Conservation (phyloP, 208 protist genomes). For the Leishmania braziliensis region DNA sequence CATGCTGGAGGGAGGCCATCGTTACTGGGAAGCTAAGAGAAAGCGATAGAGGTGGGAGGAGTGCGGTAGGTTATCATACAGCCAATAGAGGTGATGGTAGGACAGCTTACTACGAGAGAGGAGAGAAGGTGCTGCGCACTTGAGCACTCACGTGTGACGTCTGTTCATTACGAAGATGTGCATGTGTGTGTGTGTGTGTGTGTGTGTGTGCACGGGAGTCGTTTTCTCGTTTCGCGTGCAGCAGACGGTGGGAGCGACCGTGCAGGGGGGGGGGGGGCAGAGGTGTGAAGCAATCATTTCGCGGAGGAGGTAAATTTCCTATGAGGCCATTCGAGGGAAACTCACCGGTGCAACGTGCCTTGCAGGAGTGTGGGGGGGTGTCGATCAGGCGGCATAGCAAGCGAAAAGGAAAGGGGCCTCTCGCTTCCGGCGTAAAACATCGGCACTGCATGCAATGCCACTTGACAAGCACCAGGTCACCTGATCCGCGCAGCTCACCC, state of each 20-base stretch:
- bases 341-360: not conserved
- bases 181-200: not conserved
- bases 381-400: not conserved
- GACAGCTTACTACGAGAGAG: not conserved
- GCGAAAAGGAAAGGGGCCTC: not conserved
- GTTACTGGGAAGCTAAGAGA: not conserved
- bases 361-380: not conserved
- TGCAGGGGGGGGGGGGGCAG: not conserved
- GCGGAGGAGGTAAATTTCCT: not conserved
- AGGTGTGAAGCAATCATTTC: not conserved
- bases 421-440: not conserved
- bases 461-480: not conserved
- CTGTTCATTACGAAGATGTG: not conserved
- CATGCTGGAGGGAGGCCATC: conserved; percentile 25
- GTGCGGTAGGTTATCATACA: not conserved
- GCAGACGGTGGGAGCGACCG: not conserved
- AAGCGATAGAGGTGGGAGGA: not conserved
- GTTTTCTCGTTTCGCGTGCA: too few species aligned
- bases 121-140: not conserved
- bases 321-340: conserved; percentile 2
- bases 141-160: not conserved
- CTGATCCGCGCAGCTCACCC: not conserved
- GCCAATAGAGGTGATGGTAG: not conserved
- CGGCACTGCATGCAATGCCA: not conserved
- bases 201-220: too few species aligned